Percentiles rank a stretch among this genome's conserved stretches.
Evolutionary conservation across 176 grass and related monocot genomes (phyloP).

Genomic region (Musa acuminata): DNA sequence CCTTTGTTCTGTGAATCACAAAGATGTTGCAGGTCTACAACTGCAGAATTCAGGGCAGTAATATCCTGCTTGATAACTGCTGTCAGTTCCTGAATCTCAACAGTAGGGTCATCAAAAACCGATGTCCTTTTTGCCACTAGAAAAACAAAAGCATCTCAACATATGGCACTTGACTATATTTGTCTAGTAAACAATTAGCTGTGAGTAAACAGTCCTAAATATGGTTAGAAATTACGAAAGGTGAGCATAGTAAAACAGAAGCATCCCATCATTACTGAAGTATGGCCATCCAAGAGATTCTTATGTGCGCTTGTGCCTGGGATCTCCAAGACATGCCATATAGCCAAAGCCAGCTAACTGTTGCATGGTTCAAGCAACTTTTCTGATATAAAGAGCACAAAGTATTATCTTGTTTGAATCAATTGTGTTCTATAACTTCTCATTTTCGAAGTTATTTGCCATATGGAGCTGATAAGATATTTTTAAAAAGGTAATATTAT

Average conservation of each 20-base stretch:
- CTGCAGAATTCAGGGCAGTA: constrained; percentile 62
- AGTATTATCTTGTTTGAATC: background rate
- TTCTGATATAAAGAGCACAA: background rate
- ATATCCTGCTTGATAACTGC: constrained; percentile 91
- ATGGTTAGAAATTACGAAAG: no score
- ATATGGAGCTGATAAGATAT: no score
- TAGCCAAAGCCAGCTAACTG: background rate
- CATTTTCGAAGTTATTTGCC: no score
- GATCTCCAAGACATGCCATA: background rate
- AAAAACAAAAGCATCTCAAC: constrained; percentile 20
- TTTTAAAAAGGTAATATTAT: no score
- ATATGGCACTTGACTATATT: background rate
- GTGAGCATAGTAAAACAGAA: constrained; percentile 8
- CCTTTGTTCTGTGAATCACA: constrained; percentile 80
- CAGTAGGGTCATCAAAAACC: constrained; percentile 84
- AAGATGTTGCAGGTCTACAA: constrained; percentile 73
- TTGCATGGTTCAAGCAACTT: background rate
- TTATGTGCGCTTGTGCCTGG: background rate
- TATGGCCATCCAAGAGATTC: background rate
- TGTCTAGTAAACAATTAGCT: no score
- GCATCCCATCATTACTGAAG: background rate
- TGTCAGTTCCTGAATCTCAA: constrained; percentile 94
- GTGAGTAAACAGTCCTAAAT: no score
- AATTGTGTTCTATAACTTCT: no score
- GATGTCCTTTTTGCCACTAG: constrained; percentile 95